Evolutionary conservation across 2,329 filamentous ascomycete genomes (phyloP).

Genomic region (Trichoderma sp.): DNA sequence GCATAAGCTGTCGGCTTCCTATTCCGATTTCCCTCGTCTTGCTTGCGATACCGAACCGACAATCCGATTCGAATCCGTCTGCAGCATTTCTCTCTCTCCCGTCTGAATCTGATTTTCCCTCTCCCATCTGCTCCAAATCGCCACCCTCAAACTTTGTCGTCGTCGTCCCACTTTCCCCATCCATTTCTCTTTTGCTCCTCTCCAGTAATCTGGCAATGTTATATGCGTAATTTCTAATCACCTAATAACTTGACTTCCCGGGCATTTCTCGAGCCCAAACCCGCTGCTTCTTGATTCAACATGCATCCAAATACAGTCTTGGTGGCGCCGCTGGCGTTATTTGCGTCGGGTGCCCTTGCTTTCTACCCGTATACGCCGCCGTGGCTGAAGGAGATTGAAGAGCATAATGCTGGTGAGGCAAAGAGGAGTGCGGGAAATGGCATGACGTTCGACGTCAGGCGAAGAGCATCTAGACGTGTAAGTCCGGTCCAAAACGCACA

Average conservation of each 20-base stretch:
- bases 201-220: slow-evolving; percentile 17
- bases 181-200: background rate
- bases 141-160: background rate
- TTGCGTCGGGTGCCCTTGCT: slow-evolving; percentile 43
- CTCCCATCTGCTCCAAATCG: background rate
- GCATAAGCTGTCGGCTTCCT: slow-evolving; percentile 11
- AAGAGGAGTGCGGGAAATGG: slow-evolving; percentile 25
- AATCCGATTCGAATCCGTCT: background rate
- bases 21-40: background rate
- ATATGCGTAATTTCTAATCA: slow-evolving; percentile 22
- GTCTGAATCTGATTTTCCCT: background rate
- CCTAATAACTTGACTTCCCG: slow-evolving; percentile 7
- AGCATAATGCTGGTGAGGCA: slow-evolving; percentile 25
- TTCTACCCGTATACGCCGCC: slow-evolving; percentile 46
- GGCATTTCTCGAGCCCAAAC: background rate
- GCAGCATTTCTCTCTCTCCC: background rate
- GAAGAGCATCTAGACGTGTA: slow-evolving; percentile 29
- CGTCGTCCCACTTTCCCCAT: background rate
- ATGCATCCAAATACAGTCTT: slow-evolving; percentile 40
- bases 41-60: background rate
- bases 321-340: slow-evolving; percentile 48
- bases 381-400: slow-evolving; percentile 34
- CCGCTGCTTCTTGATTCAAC: background rate
- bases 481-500: background rate
- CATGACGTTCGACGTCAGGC: slow-evolving; percentile 42